Evolutionary conservation across 2,329 filamentous ascomycete genomes (phyloP).

Genomic region (Fusarium solani-melongenae): DNA sequence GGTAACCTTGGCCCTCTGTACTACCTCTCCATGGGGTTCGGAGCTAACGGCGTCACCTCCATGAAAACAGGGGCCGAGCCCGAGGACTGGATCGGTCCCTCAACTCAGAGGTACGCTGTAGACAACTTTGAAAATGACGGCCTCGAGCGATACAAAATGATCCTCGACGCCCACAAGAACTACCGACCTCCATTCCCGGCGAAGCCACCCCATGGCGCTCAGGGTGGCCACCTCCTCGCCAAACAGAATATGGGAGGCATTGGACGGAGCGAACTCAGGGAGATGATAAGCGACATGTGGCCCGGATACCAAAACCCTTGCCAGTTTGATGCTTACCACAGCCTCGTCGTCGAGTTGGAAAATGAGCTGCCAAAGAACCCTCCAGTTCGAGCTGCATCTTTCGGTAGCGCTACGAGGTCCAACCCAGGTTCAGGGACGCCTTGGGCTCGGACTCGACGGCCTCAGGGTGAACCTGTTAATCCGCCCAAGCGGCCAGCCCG

Average conservation of each 20-base stretch:
- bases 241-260: not conserved
- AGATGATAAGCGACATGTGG: not conserved
- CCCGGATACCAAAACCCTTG: not conserved
- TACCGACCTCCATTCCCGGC: conserved; percentile 15
- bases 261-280: not conserved
- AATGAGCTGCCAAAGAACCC: not conserved
- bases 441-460: not conserved
- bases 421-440: not conserved
- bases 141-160: not conserved
- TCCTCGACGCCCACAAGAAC: not conserved
- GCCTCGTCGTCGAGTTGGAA: not conserved
- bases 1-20: conserved; percentile 44
- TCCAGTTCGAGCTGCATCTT: not conserved
- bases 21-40: conserved; percentile 48
- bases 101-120: conserved; percentile 25
- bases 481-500: not conserved
- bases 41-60: conserved; percentile 23
- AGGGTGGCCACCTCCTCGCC: not conserved
- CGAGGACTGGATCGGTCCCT: conserved; percentile 40
- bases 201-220: not conserved
- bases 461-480: not conserved
- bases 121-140: not conserved
- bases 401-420: not conserved
- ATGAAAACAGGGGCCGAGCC: conserved; percentile 30
- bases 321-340: not conserved